Base-by-base conservation (phyloP, 2,329 filamentous ascomycete species). In the Calonectria henricotiae region DNA sequence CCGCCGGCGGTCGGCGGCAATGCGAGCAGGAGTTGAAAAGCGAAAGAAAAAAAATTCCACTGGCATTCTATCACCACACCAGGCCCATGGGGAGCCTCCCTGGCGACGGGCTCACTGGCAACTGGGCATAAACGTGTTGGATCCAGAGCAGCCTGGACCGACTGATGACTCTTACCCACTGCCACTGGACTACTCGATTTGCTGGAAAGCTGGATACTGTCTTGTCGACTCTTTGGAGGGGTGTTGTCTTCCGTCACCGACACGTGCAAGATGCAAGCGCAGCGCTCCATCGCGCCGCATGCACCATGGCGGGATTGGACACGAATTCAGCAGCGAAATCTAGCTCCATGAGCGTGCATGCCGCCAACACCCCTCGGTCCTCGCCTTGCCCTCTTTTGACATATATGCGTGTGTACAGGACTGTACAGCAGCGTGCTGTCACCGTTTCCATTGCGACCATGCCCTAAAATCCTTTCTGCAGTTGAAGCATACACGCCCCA, bases 91-190 rank as follows among this genome's bases (percentile, higher is more conserved):
- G 27, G 27, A 55, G 39, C 61, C n/a, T 55, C 51, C 32, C 41
- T 23, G 32, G 27, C 47, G 15, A 60, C 47, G 44, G 54, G 58
- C 60, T 71, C 69, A 71, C 76, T 75, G 76, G 76, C 72, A 67
- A 70, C 76, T 78, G 76, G 76, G 76, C 75, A 78, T 75, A 72
- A 74, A 78, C 68, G 76, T 73, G 67, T 74, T 44, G 44, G 39
- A 62, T 65, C 62, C 67, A 65, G 54, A 61, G 62, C 67, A 58
- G 62, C 67, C 62, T 65, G 35, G 46, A 66, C 70, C 63, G 69
- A 68, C 20, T 35, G 54, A 75, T 77, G 74, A 76, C 72, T 77
- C 74, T 76, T 77, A 62, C 54, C 60, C 27, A 30, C 27, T 30
- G 27, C 27, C 7, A 60, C 54, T 41, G 58, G 54, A 49, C 55